Evolutionary conservation across 768 basidiomycete species (phyloP).

Genomic region (Panellus pusillus): DNA sequence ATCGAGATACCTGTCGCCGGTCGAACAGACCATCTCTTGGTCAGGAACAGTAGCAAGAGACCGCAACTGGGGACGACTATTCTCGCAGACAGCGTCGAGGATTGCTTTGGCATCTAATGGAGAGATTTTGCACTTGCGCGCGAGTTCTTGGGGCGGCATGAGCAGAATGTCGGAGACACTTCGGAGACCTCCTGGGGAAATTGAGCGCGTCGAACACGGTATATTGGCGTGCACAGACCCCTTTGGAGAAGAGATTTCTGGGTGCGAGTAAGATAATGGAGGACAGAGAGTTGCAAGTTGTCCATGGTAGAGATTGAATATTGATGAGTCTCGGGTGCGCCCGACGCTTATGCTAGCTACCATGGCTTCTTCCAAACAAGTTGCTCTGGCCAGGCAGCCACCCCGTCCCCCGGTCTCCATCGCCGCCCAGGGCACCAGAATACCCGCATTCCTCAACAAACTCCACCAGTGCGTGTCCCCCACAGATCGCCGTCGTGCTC

Average conservation of each 20-base stretch:
- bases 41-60: slow-evolving; percentile 40
- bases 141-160: slow-evolving; percentile 48
- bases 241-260: slow-evolving; percentile 38
- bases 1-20: slow-evolving; percentile 75
- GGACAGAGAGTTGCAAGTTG: slow-evolving; percentile 11
- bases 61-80: slow-evolving; percentile 37
- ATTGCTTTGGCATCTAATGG: slow-evolving; percentile 50
- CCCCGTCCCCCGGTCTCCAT: slow-evolving; percentile 33
- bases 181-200: slow-evolving; percentile 45
- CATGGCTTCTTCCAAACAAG: slow-evolving; percentile 37
- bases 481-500: slow-evolving; percentile 16
- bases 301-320: slow-evolving; percentile 6
- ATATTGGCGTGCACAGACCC: slow-evolving; percentile 27
- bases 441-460: slow-evolving; percentile 91
- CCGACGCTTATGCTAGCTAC: neutral
- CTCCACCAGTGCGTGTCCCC: slow-evolving; percentile 73
- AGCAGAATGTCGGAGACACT: slow-evolving; percentile 53
- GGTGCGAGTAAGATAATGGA: slow-evolving; percentile 25
- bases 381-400: slow-evolving; percentile 21
- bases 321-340: too few species aligned
- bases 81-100: slow-evolving; percentile 49
- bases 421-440: slow-evolving; percentile 47
- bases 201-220: slow-evolving; percentile 5
- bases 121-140: slow-evolving; percentile 54
- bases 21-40: slow-evolving; percentile 56